phyloP scores from a whole-genome alignment of 2,329 filamentous ascomycete genomes.

The Ascochyta koolunga region DNA sequence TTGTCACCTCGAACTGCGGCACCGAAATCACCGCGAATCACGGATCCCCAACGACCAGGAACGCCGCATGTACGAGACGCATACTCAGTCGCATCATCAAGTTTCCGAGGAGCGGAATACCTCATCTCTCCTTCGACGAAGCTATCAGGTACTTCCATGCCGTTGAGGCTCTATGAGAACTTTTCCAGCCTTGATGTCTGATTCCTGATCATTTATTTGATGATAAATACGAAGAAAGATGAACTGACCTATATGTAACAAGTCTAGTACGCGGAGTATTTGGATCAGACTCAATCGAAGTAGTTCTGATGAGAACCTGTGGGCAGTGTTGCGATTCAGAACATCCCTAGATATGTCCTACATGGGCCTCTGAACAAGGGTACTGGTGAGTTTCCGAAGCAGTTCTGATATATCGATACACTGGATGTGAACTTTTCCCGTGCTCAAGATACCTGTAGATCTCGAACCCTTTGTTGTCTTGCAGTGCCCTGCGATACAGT shows the following conservation, averaged over 20 bases:
- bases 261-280: slow-evolving; percentile 51
- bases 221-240: not conserved
- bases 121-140: slow-evolving; percentile 46
- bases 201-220: not conserved
- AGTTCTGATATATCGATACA: slow-evolving; percentile 37
- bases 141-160: slow-evolving; percentile 41
- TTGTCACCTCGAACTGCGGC: slow-evolving; percentile 12
- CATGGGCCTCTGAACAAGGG: slow-evolving; percentile 47
- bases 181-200: slow-evolving; percentile 54
- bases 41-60: slow-evolving; percentile 41
- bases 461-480: slow-evolving; percentile 10
- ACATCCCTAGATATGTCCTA: slow-evolving; percentile 52
- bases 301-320: slow-evolving; percentile 48
- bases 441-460: slow-evolving; percentile 14
- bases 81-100: slow-evolving; percentile 45
- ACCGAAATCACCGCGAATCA: slow-evolving; percentile 42
- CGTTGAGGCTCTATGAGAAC: slow-evolving; percentile 48
- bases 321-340: slow-evolving; percentile 44
- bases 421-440: slow-evolving; percentile 31
- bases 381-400: slow-evolving; percentile 44
- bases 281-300: slow-evolving; percentile 48
- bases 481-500: slow-evolving; percentile 8
- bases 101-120: slow-evolving; percentile 46
- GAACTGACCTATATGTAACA: slow-evolving; percentile 52
- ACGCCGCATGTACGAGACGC: slow-evolving; percentile 42